Evolutionary conservation across 2,329 filamentous ascomycete genomes (phyloP).

Genomic region (Aciculosporium take): DNA sequence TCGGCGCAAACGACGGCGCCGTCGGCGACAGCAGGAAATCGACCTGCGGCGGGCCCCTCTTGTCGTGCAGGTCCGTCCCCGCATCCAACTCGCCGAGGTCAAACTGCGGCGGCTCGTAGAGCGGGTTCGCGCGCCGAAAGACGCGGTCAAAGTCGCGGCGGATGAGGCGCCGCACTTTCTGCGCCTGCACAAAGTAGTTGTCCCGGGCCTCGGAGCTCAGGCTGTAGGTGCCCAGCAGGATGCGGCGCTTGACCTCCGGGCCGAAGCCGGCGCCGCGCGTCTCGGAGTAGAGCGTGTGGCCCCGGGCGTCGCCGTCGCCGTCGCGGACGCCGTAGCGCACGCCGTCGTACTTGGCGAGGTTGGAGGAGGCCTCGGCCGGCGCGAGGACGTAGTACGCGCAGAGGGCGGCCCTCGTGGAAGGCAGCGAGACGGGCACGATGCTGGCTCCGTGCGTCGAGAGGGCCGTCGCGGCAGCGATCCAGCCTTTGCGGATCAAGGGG

Average conservation of each 20-base stretch:
- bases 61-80: conserved; percentile 34
- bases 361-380: conserved; percentile 87
- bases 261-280: conserved; percentile 68
- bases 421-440: conserved; percentile 65
- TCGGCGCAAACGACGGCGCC: conserved; percentile 61
- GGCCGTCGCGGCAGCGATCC: conserved; percentile 46
- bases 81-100: conserved; percentile 48
- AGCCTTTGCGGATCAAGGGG: conserved; percentile 52
- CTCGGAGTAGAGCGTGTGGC: conserved; percentile 57
- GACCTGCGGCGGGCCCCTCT: conserved; percentile 48
- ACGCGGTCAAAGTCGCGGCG: conserved; percentile 74
- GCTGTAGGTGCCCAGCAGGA: conserved; percentile 79
- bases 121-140: conserved; percentile 56
- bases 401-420: conserved; percentile 70
- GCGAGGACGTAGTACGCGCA: conserved; percentile 93
- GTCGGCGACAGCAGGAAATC: conserved; percentile 85
- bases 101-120: conserved; percentile 40
- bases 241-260: conserved; percentile 69
- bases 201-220: conserved; percentile 82
- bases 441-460: conserved; percentile 52
- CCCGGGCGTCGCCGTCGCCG: conserved; percentile 35
- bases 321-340: conserved; percentile 69
- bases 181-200: conserved; percentile 93
- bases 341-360: conserved; percentile 92
- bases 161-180: conserved; percentile 71